phyloP scores from a whole-genome alignment of 2,329 filamentous ascomycete genomes.

The Rutstroemia sp. region DNA sequence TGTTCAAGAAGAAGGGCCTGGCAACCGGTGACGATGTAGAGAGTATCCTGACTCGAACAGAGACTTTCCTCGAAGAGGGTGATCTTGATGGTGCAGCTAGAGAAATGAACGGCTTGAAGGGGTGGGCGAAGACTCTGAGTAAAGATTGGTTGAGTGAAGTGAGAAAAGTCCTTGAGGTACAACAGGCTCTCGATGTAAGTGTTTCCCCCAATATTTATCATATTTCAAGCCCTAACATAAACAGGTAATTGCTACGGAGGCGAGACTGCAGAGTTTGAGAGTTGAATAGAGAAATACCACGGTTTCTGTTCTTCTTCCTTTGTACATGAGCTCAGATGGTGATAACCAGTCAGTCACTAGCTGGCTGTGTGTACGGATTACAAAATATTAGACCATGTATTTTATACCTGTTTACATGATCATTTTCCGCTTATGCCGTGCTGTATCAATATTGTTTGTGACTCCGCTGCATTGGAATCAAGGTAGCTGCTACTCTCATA shows the following conservation, averaged over 20 bases:
- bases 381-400: not conserved
- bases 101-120: constrained; percentile 88
- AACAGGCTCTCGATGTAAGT: constrained; percentile 91
- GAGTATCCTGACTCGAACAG: constrained; percentile 82
- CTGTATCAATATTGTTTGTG: no score
- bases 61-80: constrained; percentile 86
- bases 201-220: constrained; percentile 3
- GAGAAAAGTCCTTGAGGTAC: constrained; percentile 86
- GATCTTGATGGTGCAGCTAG: constrained; percentile 84
- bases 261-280: constrained; percentile 77
- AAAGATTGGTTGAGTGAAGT: constrained; percentile 91
- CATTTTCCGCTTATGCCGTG: no score
- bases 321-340: constrained; percentile 18
- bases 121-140: constrained; percentile 93
- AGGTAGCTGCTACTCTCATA: no score
- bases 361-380: not conserved
- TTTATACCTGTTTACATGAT: no score
- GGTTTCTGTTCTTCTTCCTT: constrained; percentile 16
- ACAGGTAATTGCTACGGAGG: constrained; percentile 84
- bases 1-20: constrained; percentile 90
- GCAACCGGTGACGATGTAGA: constrained; percentile 85
- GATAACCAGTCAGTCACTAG: not conserved
- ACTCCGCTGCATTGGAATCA: no score
- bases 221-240: constrained; percentile 12
- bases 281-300: constrained; percentile 53